phyloP scores from a whole-genome alignment of 2,329 filamentous ascomycete genomes.

The Cladosporium sp. region DNA sequence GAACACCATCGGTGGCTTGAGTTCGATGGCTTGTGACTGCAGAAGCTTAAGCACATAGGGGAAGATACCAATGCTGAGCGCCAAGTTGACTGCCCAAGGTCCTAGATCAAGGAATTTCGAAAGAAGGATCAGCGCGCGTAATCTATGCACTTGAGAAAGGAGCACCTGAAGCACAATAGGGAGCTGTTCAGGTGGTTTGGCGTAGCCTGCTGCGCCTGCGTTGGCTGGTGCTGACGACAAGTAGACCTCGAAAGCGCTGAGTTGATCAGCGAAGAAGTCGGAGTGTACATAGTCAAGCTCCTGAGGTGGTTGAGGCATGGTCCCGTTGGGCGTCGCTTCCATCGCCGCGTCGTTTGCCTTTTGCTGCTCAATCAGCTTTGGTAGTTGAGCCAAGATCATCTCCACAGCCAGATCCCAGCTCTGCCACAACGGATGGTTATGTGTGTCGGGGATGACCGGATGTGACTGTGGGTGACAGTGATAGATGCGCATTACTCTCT shows the following conservation, averaged over 20 bases:
- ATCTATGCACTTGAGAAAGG: constrained; percentile 89
- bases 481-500: constrained; percentile 94
- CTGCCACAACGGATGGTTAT: constrained; percentile 91
- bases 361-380: constrained; percentile 76
- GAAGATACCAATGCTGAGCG: constrained; percentile 96
- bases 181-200: constrained; percentile 73
- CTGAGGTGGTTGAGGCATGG: constrained; percentile 25
- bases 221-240: constrained; percentile 86
- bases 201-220: constrained; percentile 61
- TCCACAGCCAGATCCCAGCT: constrained; percentile 98
- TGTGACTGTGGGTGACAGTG: constrained; percentile 93
- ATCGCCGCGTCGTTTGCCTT: constrained; percentile 52
- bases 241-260: constrained; percentile 97
- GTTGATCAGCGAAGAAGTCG: constrained; percentile 92
- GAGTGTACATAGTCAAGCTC: constrained; percentile 92
- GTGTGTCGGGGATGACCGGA: constrained; percentile 88
- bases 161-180: constrained; percentile 95
- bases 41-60: constrained; percentile 97
- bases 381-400: constrained; percentile 86
- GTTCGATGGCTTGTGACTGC: constrained; percentile 88
- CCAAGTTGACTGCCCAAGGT: constrained; percentile 97
- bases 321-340: constrained; percentile 23
- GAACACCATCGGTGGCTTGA: constrained; percentile 99
- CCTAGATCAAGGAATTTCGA: constrained; percentile 93
- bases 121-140: constrained; percentile 85